Percentiles rank a stretch among this genome's conserved stretches.
Evolutionary conservation across 495 filamentous ascomycete genomes (phyloP).

Genomic region (Tetracladium marchalianum): DNA sequence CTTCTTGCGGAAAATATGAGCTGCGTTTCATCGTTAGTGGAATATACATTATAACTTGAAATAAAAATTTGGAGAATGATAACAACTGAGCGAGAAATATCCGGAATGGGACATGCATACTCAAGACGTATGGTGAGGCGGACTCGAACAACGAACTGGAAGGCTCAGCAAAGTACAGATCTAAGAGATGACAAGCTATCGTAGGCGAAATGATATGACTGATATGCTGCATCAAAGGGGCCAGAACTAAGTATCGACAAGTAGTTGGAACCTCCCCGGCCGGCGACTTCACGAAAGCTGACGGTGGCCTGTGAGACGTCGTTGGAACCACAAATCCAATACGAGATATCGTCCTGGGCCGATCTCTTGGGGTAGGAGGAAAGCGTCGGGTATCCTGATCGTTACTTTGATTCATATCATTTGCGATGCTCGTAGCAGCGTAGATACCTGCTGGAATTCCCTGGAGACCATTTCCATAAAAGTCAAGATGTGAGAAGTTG

Average conservation of each 20-base stretch:
- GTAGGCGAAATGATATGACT: conserved; percentile 27
- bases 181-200: conserved; percentile 39
- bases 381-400: background rate
- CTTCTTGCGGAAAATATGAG: conserved; percentile 26
- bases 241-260: conserved; percentile 17
- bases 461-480: background rate
- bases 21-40: too few species aligned
- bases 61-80: too few species aligned
- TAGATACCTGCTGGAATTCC: background rate
- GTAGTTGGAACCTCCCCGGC: background rate
- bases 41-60: too few species aligned
- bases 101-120: too few species aligned
- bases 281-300: conserved; percentile 11
- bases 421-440: background rate
- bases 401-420: background rate
- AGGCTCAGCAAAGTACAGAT: conserved; percentile 39
- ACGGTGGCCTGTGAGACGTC: conserved; percentile 5
- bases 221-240: conserved; percentile 25
- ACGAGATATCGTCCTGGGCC: conserved; percentile 1
- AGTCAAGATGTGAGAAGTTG: background rate
- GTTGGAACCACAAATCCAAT: background rate
- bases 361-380: background rate
- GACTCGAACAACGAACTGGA: conserved; percentile 31
- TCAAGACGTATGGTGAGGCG: conserved; percentile 26
- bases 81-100: too few species aligned